These are phyloP conservation scores for Salix viminalis DNA, from an alignment of 345 rosid genomes.

Conservation along the genomic window DNA sequence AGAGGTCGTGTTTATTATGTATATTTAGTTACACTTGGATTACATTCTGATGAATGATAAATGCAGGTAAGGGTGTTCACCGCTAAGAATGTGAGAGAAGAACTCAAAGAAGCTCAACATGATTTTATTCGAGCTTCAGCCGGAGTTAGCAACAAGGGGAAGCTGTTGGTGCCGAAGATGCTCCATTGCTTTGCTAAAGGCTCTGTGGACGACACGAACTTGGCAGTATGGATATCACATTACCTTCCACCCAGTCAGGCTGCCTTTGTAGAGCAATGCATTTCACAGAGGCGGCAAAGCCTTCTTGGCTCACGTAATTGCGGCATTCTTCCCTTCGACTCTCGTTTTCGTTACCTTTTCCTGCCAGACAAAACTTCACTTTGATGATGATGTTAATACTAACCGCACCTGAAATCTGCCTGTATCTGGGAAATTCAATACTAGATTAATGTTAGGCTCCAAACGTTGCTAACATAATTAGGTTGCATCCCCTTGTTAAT, in stretches of 20 bases:
- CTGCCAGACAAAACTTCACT: slow-evolving; percentile 39
- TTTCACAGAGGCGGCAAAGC: slow-evolving; percentile 61
- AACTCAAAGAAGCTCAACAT: slow-evolving; percentile 74
- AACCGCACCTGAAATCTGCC: not conserved
- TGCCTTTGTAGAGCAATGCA: slow-evolving; percentile 74
- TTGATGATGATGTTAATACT: slow-evolving; percentile 16
- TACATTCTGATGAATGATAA: not conserved
- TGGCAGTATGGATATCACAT: slow-evolving; percentile 79
- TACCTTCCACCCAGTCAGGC: slow-evolving; percentile 75
- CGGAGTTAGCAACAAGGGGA: slow-evolving; percentile 81
- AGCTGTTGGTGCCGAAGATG: slow-evolving; percentile 77
- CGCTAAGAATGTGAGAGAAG: slow-evolving; percentile 57
- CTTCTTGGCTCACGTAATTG: slow-evolving; percentile 70
- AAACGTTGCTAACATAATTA: not conserved
- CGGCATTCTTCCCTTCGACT: slow-evolving; percentile 68
- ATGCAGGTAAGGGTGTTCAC: slow-evolving; percentile 75
- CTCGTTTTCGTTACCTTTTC: slow-evolving; percentile 77
- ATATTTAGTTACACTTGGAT: not conserved
- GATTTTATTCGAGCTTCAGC: slow-evolving; percentile 75
- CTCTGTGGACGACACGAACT: slow-evolving; percentile 60
- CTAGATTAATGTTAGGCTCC: not conserved
- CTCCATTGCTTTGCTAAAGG: slow-evolving; percentile 71
- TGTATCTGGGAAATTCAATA: not conserved
- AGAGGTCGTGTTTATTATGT: too few relatives aligned
- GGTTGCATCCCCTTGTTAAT: too few relatives aligned